Evolutionary conservation across 1,284 basidiomycete genomes (phyloP).

Genomic region (Cerioporus squamosus): DNA sequence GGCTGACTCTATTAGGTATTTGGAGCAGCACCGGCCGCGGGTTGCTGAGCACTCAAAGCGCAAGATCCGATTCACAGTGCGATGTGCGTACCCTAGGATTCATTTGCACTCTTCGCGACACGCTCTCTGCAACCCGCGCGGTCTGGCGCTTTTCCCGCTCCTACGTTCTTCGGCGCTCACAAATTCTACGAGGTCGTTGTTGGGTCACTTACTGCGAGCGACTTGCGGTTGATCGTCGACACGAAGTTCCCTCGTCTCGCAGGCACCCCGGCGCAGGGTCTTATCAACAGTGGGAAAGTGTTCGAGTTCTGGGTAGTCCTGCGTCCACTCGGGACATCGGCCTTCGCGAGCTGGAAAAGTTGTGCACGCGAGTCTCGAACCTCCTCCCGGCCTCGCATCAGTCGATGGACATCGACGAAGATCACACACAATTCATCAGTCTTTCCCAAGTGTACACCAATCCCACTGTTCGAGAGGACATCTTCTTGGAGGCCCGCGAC

Average conservation of each 20-base stretch:
- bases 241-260: constrained; percentile 68
- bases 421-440: constrained; percentile 29
- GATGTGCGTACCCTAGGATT: too few relatives aligned
- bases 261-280: constrained; percentile 46
- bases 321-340: constrained; percentile 69
- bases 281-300: constrained; percentile 66
- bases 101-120: constrained; percentile 84
- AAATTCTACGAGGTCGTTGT: constrained; percentile 80
- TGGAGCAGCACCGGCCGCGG: too few relatives aligned
- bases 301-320: constrained; percentile 51
- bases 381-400: constrained; percentile 57
- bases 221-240: constrained; percentile 73
- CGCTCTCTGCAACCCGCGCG: constrained; percentile 59
- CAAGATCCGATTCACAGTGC: too few relatives aligned
- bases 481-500: constrained; percentile 90
- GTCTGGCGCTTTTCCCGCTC: constrained; percentile 48
- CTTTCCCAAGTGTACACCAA: constrained; percentile 67
- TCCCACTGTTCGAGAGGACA: constrained; percentile 83
- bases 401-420: constrained; percentile 48
- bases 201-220: constrained; percentile 61
- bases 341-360: constrained; percentile 88
- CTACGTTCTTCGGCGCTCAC: constrained; percentile 82
- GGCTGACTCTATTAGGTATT: too few relatives aligned
- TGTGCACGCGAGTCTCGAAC: constrained; percentile 76
- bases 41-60: too few relatives aligned